Evolutionary conservation across 768 basidiomycete species (phyloP).

Genomic region (Lactifluus volemus): DNA sequence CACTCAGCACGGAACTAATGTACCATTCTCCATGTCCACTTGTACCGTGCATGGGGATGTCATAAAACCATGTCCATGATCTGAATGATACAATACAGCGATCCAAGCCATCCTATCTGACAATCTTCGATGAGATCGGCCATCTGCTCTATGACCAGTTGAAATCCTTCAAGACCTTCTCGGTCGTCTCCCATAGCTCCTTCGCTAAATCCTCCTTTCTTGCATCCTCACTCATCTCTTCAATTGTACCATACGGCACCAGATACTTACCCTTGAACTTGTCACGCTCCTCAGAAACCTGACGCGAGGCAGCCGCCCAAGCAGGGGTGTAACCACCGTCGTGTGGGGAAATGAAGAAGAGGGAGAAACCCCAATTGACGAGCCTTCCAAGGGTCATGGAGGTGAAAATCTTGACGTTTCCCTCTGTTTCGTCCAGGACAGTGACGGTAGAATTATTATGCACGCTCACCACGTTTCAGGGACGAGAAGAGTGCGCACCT

Average conservation of each 20-base stretch:
- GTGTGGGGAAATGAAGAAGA: constrained; percentile 26
- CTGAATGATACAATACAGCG: neutral
- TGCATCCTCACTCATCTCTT: constrained; percentile 24
- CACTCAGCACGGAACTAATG: too few relatives aligned
- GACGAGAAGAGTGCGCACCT: constrained; percentile 19
- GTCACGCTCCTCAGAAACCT: constrained; percentile 27
- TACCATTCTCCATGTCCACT: too few relatives aligned
- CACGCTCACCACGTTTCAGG: neutral
- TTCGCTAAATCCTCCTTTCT: constrained; percentile 27
- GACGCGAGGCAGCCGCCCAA: constrained; percentile 34
- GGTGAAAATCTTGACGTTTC: constrained; percentile 16
- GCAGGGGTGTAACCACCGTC: constrained; percentile 31
- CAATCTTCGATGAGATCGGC: neutral
- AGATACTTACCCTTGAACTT: constrained; percentile 33
- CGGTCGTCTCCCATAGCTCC: constrained; percentile 34
- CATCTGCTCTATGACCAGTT: neutral
- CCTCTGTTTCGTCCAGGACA: constrained; percentile 8
- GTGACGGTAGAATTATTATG: neutral
- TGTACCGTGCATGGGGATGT: too few relatives aligned
- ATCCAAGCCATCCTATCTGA: neutral
- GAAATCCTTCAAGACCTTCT: constrained; percentile 18
- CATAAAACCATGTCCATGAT: neutral
- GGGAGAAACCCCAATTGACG: constrained; percentile 13
- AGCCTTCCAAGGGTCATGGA: constrained; percentile 7
- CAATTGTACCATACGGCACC: constrained; percentile 29